Percentiles rank a stretch among this genome's conserved stretches.
Evolutionary conservation across 805 yeast genomes (phyloP).

Genomic region (Metschnikowia baotianmanensis): DNA sequence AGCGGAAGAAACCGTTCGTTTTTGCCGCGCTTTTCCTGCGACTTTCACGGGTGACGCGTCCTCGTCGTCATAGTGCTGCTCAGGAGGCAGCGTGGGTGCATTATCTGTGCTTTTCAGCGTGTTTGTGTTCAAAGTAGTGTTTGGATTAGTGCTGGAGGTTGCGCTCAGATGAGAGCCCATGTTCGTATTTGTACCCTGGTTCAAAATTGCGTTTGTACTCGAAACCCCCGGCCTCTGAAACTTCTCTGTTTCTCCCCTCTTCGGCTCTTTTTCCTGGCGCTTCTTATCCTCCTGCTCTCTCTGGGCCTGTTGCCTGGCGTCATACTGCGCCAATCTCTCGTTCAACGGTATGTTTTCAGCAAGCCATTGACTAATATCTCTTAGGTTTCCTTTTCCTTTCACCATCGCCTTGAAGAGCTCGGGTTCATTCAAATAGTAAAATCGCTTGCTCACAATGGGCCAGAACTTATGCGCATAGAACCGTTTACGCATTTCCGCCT

Average conservation of each 20-base stretch:
- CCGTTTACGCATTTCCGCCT: conserved; percentile 24
- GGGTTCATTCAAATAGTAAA: conserved; percentile 39
- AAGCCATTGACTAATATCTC: conserved; percentile 39
- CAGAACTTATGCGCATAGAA: conserved; percentile 40
- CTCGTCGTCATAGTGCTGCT: conserved; percentile 27
- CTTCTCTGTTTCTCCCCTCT: no score
- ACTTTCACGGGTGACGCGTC: conserved; percentile 37
- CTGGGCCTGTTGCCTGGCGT: conserved; percentile 10
- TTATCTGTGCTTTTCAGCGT: not conserved
- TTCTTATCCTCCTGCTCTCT: conserved; percentile 5
- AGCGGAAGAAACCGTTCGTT: conserved; percentile 12
- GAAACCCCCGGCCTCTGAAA: no score
- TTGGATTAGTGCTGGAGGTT: no score
- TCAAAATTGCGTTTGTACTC: no score
- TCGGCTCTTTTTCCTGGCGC: conserved; percentile 1
- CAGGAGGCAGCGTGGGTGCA: not conserved
- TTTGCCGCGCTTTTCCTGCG: conserved; percentile 31
- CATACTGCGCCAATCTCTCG: conserved; percentile 16
- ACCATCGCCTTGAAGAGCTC: conserved; percentile 43
- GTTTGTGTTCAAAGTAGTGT: no score
- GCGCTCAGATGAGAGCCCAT: no score
- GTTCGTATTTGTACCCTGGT: no score
- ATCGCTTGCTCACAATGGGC: conserved; percentile 34
- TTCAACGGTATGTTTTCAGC: conserved; percentile 26
- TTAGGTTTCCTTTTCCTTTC: conserved; percentile 41